Base-by-base conservation (phyloP, 345 rosid species). In the Mercurialis annua region DNA sequence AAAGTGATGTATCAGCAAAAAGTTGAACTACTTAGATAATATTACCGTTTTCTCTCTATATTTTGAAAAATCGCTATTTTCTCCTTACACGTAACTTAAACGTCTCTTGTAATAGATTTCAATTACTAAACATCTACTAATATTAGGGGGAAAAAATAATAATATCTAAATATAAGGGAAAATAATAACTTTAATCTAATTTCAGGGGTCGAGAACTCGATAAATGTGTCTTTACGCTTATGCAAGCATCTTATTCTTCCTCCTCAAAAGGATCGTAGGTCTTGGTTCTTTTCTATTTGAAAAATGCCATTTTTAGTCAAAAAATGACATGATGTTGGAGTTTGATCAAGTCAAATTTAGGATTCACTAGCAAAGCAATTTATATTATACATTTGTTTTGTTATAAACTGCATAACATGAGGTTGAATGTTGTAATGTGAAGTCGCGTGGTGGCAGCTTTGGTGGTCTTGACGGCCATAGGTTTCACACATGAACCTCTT, bases 201-300 rank as follows among this genome's bases (percentile, higher is more conserved):
- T 34, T 23, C 55, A 38, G 40, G 24, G 0, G 29, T 14, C 61
- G 31, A 55, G 14, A 38, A 18, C 52, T n/a, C 49, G 40, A 48
- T 62, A 26, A 9, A 18, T 33, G 24, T 29, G 49, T 59, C 50
- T 56, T 47, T 46, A 27, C 9, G 61, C 54, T 61, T 58, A 30
- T 58, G 71, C 70, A 54, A 73, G 66, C 34, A 54, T 58, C 71
- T 72, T 52, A 44, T 69, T 64, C 65, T 56, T 38, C n/a, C 67
- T 23, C 15, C 67, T 23, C 15, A 43, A 67, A 63, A 66, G 60
- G 51, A n/a, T 59, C 4, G 62, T 40, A 29, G 63, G 24, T 62
- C 66, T 43, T 38, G 47, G 54, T 47, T 11, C 31, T 58, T 44
- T n/a, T 63, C 10, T 65, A 43, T 40, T 49, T 50, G 20, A 10